phyloP scores from a whole-genome alignment of 257 asterid species.

The Hygrophila difformis region DNA sequence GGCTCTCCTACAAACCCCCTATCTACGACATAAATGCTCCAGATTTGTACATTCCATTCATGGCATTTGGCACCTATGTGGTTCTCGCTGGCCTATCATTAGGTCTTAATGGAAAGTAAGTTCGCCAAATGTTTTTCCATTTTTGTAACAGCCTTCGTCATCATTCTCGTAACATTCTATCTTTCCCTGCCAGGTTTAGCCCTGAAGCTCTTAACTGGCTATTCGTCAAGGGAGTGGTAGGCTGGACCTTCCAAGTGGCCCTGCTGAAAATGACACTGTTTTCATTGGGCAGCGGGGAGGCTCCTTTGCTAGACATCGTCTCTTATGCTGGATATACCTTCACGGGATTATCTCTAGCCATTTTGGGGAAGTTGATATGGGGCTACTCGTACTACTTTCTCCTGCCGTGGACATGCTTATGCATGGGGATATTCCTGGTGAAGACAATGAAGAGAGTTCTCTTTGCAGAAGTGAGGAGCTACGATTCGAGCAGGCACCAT shows the following conservation, averaged over 20 bases:
- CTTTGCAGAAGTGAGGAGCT: conserved; percentile 43
- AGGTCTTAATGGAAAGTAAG: conserved; percentile 51
- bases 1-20: conserved; percentile 52
- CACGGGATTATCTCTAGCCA: conserved; percentile 38
- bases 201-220: conserved; percentile 49
- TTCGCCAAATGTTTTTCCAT: conserved; percentile 1
- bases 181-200: conserved; percentile 34
- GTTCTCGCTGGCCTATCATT: conserved; percentile 42
- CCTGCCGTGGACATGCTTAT: conserved; percentile 42
- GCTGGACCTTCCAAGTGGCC: conserved; percentile 45
- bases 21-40: conserved; percentile 51
- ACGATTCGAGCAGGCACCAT: conserved; percentile 46
- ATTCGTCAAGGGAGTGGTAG: conserved; percentile 37
- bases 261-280: conserved; percentile 39
- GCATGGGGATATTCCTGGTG: conserved; percentile 49
- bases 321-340: conserved; percentile 47
- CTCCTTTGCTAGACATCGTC: conserved; percentile 46
- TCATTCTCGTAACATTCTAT: neutral
- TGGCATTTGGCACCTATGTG: conserved; percentile 51
- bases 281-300: conserved; percentile 51
- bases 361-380: conserved; percentile 35
- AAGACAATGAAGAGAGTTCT: conserved; percentile 50
- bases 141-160: neutral
- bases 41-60: conserved; percentile 45
- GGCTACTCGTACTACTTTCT: conserved; percentile 40